A percentile compares a stretch with the other conserved stretches of the same genome.
Evolutionary conservation across 768 basidiomycete species (phyloP).

Genomic region (Suillus bovinus): DNA sequence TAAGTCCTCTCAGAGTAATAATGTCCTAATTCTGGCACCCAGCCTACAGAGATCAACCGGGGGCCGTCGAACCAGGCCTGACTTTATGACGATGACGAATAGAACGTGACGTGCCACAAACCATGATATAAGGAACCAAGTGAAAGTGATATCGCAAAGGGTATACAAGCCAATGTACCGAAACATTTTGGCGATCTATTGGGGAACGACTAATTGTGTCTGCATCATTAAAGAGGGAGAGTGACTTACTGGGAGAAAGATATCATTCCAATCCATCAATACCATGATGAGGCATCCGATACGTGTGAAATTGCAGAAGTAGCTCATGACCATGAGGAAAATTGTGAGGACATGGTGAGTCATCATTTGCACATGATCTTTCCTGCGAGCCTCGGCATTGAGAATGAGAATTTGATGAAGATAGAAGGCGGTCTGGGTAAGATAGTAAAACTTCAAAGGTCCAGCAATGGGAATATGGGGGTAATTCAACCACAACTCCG

Average conservation of each 20-base stretch:
- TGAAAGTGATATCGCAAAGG: slow-evolving; percentile 76
- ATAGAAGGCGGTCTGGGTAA: slow-evolving; percentile 86
- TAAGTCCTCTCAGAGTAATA: slow-evolving; percentile 49
- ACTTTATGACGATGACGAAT: slow-evolving; percentile 71
- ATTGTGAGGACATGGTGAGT: slow-evolving; percentile 92
- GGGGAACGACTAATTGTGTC: not conserved
- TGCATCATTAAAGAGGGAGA: not conserved
- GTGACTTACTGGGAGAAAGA: slow-evolving; percentile 80
- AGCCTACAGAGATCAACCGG: slow-evolving; percentile 48
- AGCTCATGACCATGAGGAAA: slow-evolving; percentile 72
- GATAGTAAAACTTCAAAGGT: slow-evolving; percentile 87
- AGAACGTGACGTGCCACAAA: slow-evolving; percentile 85
- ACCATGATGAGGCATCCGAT: slow-evolving; percentile 89
- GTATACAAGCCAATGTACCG: slow-evolving; percentile 74
- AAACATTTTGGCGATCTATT: slow-evolving; percentile 89
- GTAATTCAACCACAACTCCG: slow-evolving; percentile 74
- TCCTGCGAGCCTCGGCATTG: slow-evolving; percentile 88
- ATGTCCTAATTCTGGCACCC: slow-evolving; percentile 58
- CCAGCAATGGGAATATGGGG: slow-evolving; percentile 82
- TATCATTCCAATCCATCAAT: slow-evolving; percentile 94
- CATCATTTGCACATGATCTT: slow-evolving; percentile 97
- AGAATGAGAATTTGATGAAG: slow-evolving; percentile 89
- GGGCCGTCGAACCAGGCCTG: slow-evolving; percentile 54
- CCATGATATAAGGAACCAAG: slow-evolving; percentile 86
- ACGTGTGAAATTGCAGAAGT: slow-evolving; percentile 82